Conservation (phyloP, 495 filamentous ascomycete genomes). For the Aspergillus panamensis region DNA sequence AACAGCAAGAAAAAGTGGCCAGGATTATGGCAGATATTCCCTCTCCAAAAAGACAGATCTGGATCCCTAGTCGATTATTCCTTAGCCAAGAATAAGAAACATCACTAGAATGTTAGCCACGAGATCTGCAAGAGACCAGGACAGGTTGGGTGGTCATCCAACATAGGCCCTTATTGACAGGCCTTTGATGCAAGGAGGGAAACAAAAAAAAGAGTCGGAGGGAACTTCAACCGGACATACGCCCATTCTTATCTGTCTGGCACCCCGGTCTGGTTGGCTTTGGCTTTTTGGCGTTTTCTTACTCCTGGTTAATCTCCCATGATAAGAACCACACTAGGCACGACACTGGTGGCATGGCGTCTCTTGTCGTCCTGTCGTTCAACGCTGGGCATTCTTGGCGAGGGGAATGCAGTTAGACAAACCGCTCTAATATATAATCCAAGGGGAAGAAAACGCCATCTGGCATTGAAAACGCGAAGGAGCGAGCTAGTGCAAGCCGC, state of each 20-base stretch:
- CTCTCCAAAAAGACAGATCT: neutral
- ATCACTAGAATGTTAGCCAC: neutral
- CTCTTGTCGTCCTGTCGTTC: neutral
- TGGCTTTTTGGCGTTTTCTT: neutral
- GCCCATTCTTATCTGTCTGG: neutral
- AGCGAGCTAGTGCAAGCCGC: neutral
- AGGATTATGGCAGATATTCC: neutral
- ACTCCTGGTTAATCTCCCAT: neutral
- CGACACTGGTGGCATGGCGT: neutral
- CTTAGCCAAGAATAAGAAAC: neutral
- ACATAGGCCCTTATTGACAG: neutral
- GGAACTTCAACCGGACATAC: neutral
- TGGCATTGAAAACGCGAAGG: neutral
- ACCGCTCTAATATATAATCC: too few relatives aligned
- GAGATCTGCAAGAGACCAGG: neutral
- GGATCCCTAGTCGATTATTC: neutral
- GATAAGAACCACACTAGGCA: neutral
- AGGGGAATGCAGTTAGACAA: neutral
- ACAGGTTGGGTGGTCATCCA: neutral
- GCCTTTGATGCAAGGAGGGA: neutral
- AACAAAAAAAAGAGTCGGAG: neutral
- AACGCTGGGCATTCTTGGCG: neutral
- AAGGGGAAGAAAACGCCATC: neutral
- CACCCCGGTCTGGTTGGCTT: neutral
- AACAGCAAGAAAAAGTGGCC: too few relatives aligned